These are phyloP conservation scores for Closterium sp. DNA, from an alignment of 139 green algal genomes.

Conservation along the genomic window DNA sequence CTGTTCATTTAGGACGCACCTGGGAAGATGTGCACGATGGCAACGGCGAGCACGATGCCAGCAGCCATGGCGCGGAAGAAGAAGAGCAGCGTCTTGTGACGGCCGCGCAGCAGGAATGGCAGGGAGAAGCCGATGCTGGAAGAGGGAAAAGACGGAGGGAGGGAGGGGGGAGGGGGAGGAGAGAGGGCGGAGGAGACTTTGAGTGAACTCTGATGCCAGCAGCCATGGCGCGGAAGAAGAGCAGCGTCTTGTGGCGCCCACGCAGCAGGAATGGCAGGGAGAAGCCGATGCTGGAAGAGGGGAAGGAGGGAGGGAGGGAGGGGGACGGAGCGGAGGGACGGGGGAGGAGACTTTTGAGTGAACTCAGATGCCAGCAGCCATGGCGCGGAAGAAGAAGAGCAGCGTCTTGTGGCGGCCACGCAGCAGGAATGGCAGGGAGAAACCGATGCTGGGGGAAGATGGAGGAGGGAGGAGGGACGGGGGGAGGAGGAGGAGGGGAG, in stretches of 20 bases:
- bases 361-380: slow-evolving; percentile 22
- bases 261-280: background rate
- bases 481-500: no score
- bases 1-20: background rate
- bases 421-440: slow-evolving; percentile 12
- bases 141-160: no score
- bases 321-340: no score
- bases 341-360: no score
- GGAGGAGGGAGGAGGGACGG: no score
- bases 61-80: slow-evolving; percentile 20
- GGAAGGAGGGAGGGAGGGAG: no score
- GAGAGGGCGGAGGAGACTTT: background rate
- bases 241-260: background rate
- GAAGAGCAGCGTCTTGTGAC: slow-evolving; percentile 27
- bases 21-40: slow-evolving; percentile 26
- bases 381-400: slow-evolving; percentile 27
- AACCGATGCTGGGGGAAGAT: background rate
- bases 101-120: background rate
- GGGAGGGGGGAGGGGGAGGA: background rate
- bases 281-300: slow-evolving; percentile 13
- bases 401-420: background rate
- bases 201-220: no score
- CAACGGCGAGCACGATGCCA: slow-evolving; percentile 18
- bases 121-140: slow-evolving; percentile 27
- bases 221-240: slow-evolving; percentile 24